Conservation (phyloP, 371 early-diverging fungal species). For the Syncephalastrum sp. region DNA sequence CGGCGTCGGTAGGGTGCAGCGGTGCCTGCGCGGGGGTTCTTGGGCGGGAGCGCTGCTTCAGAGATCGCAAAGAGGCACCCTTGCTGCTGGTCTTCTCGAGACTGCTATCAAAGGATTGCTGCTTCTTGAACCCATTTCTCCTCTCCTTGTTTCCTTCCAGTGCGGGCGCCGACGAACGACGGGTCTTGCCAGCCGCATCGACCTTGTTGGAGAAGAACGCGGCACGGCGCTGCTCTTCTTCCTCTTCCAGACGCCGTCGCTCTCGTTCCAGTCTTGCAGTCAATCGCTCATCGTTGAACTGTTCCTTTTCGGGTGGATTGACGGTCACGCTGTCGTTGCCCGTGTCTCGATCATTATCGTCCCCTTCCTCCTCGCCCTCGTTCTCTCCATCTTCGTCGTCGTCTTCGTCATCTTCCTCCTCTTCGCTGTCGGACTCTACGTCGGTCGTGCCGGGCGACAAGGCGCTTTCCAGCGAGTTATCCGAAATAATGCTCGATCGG, state of each 20-base stretch:
- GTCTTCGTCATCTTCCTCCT: constrained; percentile 10
- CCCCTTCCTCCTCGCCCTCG: constrained; percentile 9
- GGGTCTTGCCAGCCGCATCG: no score
- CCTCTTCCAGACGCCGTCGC: constrained; percentile 30
- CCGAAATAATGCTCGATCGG: constrained; percentile 22
- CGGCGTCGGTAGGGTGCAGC: no score
- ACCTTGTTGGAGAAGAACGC: constrained; percentile 22
- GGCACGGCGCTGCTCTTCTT: constrained; percentile 28
- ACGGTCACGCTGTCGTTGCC: constrained; percentile 2
- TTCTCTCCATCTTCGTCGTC: constrained; percentile 18
- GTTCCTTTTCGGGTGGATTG: neutral
- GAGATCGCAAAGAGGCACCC: neutral
- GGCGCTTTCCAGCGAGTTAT: constrained; percentile 39
- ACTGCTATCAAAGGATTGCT: no score
- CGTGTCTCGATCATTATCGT: neutral
- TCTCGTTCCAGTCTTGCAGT: constrained; percentile 20
- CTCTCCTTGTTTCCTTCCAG: neutral
- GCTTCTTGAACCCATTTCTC: neutral
- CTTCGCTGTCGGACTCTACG: constrained; percentile 15
- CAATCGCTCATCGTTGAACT: constrained; percentile 15
- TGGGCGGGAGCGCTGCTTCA: neutral
- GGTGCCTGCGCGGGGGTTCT: neutral
- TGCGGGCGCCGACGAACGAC: neutral
- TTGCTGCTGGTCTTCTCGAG: no score
- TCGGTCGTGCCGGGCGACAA: constrained; percentile 43